A percentile compares a stretch with the other conserved stretches of the same genome.
Evolutionary conservation across 2,329 filamentous ascomycete species (phyloP).

Genomic region (Trichoderma koningiopsis): DNA sequence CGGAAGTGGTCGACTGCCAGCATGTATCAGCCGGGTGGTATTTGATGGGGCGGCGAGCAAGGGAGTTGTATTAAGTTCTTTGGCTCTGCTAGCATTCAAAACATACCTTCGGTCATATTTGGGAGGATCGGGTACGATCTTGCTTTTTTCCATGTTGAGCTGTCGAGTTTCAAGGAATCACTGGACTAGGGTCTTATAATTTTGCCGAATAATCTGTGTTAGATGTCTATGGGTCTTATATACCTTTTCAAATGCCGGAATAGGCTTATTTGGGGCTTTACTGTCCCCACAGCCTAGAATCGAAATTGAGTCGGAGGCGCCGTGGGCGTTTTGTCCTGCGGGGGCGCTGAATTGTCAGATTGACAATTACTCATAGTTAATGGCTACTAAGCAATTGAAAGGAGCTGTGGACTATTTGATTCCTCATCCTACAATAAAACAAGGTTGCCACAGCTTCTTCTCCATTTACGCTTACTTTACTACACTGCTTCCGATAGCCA

Average conservation of each 20-base stretch:
- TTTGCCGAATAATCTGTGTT: background rate
- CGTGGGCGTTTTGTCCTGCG: background rate
- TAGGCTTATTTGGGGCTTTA: background rate
- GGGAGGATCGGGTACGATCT: background rate
- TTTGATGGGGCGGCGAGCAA: background rate
- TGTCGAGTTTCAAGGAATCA: background rate
- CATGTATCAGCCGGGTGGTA: background rate
- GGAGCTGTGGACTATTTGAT: background rate
- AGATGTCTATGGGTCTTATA: background rate
- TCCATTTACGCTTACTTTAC: background rate
- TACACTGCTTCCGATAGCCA: background rate
- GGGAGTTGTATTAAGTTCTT: background rate
- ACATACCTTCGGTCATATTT: background rate
- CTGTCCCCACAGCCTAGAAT: background rate
- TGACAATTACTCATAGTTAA: background rate
- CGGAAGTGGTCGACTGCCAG: slow-evolving; percentile 15
- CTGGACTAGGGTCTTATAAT: background rate
- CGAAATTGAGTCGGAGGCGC: background rate
- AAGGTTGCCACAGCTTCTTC: background rate
- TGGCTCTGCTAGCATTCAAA: background rate
- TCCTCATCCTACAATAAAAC: background rate
- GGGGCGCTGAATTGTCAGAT: background rate
- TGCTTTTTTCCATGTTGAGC: background rate
- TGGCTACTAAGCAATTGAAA: background rate
- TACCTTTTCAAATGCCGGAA: background rate